These are phyloP conservation scores for Dothideomycetes sp. DNA, from an alignment of 2,329 filamentous ascomycete species.

Conservation along the genomic window DNA sequence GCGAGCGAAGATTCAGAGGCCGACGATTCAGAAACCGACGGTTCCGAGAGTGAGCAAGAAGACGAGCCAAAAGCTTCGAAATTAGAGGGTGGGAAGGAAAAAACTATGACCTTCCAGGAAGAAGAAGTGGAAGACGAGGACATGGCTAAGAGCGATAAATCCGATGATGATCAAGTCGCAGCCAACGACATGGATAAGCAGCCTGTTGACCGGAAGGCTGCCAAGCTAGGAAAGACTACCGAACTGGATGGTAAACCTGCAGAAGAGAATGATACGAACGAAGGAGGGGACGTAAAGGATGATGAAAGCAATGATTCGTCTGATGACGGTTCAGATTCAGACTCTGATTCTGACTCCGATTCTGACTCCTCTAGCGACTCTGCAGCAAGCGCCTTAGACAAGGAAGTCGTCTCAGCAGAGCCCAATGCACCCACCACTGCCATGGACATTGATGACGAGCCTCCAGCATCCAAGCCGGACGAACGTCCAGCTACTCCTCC, in stretches of 20 bases:
- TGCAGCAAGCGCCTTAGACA: neutral
- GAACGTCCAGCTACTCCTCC: neutral
- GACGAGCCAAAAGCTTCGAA: neutral
- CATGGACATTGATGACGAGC: neutral
- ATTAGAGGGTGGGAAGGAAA: neutral
- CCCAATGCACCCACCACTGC: neutral
- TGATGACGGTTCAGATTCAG: neutral
- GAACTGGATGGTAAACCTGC: neutral
- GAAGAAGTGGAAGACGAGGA: neutral
- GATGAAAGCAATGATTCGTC: neutral
- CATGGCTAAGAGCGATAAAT: neutral
- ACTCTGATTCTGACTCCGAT: conserved; percentile 5
- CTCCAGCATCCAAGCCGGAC: too few relatives aligned
- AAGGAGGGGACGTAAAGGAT: neutral
- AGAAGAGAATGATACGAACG: neutral
- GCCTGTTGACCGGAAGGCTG: neutral
- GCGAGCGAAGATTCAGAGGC: too few relatives aligned
- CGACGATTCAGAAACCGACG: neutral
- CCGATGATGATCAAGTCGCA: conserved; percentile 2
- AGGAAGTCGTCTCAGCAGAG: neutral
- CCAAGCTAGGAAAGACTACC: neutral
- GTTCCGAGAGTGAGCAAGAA: conserved; percentile 2
- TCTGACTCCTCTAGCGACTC: neutral
- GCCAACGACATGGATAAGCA: conserved; percentile 14
- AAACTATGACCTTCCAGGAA: neutral